Conservation (phyloP, 768 basidiomycete genomes). For the Hygrophoropsis aurantiaca region DNA sequence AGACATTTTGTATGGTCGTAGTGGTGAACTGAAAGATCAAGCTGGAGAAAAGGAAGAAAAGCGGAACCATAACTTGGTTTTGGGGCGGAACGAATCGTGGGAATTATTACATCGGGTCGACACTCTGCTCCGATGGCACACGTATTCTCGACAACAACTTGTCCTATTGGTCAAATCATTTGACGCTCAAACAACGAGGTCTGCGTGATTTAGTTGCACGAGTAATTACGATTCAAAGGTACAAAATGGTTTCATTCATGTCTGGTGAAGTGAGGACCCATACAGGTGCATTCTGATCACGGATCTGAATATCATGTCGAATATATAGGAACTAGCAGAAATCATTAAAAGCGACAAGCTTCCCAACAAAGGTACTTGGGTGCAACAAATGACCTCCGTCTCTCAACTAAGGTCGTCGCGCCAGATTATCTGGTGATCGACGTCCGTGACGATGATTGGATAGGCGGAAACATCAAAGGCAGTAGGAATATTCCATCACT, state of each 20-base stretch:
- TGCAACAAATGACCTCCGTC: too few relatives aligned
- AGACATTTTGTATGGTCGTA: slow-evolving; percentile 83
- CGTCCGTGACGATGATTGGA: slow-evolving; percentile 81
- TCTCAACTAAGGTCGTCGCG: background rate
- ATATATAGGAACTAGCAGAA: slow-evolving; percentile 68
- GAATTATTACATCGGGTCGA: slow-evolving; percentile 14
- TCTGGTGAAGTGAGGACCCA: too few relatives aligned
- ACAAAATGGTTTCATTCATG: too few relatives aligned
- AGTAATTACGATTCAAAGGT: too few relatives aligned
- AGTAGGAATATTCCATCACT: slow-evolving; percentile 61
- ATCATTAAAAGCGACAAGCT: slow-evolving; percentile 67
- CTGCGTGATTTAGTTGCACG: too few relatives aligned
- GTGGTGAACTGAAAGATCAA: slow-evolving; percentile 25
- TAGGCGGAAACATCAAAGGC: slow-evolving; percentile 76
- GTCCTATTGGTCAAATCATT: too few relatives aligned
- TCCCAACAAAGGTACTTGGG: slow-evolving; percentile 38
- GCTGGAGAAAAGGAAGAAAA: slow-evolving; percentile 7
- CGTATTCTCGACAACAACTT: too few relatives aligned
- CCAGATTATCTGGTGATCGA: slow-evolving; percentile 75
- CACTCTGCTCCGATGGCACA: background rate
- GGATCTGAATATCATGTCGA: too few relatives aligned
- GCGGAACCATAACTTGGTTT: slow-evolving; percentile 6
- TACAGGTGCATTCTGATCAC: too few relatives aligned
- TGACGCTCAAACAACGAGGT: too few relatives aligned
- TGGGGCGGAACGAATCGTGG: slow-evolving; percentile 27